phyloP scores from a whole-genome alignment of 352 stramenopile genomes.

The Aphanomyces cochlioides region DNA sequence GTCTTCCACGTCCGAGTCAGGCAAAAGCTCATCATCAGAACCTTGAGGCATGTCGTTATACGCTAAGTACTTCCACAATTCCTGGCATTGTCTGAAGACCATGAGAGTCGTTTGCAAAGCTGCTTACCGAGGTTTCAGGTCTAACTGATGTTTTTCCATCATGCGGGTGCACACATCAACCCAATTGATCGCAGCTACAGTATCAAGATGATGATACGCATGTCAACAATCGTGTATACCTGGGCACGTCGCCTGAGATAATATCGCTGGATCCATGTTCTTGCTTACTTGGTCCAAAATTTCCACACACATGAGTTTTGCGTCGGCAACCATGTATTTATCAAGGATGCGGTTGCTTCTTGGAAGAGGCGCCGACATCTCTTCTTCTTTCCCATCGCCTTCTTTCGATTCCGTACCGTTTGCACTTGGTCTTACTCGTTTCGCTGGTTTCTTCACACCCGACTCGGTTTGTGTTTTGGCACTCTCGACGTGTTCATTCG shows the following conservation, averaged over 20 bases:
- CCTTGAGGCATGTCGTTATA: slow-evolving; percentile 39
- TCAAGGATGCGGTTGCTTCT: slow-evolving; percentile 14
- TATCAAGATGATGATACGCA: too few relatives aligned
- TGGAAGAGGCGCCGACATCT: background rate
- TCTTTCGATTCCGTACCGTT: background rate
- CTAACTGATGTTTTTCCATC: slow-evolving; percentile 40
- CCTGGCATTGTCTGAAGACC: slow-evolving; percentile 43
- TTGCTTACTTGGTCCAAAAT: slow-evolving; percentile 21
- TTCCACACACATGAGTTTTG: slow-evolving; percentile 26
- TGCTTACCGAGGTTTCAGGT: background rate
- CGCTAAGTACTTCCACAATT: slow-evolving; percentile 72
- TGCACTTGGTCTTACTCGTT: background rate
- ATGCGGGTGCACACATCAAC: slow-evolving; percentile 42
- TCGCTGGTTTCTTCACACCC: too few relatives aligned
- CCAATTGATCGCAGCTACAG: slow-evolving; percentile 43
- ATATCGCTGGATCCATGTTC: slow-evolving; percentile 1
- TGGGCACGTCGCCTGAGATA: background rate
- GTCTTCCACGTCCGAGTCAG: slow-evolving; percentile 53
- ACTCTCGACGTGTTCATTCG: background rate
- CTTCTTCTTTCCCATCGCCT: background rate
- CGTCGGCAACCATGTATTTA: slow-evolving; percentile 13
- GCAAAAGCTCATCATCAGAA: slow-evolving; percentile 35
- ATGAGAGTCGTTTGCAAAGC: background rate
- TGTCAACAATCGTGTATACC: background rate
- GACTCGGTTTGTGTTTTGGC: too few relatives aligned